Evolutionary conservation across 306 rosid genomes (phyloP).

Genomic region (Vigna hirtella): DNA sequence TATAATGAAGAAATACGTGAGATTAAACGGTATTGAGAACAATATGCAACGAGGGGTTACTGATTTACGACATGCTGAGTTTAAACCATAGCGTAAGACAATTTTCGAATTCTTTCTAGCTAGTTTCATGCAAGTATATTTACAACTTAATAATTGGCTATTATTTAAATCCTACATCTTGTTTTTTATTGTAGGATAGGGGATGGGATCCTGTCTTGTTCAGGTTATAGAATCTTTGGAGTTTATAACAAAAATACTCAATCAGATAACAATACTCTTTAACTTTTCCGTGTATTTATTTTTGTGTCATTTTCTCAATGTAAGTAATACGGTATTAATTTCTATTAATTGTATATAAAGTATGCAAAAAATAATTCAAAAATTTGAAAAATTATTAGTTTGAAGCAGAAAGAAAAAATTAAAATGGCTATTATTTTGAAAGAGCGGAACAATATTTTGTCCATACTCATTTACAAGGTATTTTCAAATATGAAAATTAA

Average conservation of each 20-base stretch:
- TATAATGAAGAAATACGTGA: background rate
- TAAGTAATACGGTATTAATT: too few species aligned
- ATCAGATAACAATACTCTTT: too few species aligned
- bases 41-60: background rate
- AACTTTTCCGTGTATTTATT: too few species aligned
- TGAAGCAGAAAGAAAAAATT: too few species aligned
- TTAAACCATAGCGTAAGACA: slow-evolving; percentile 1
- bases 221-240: background rate
- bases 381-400: too few species aligned
- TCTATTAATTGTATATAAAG: too few species aligned
- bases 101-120: background rate
- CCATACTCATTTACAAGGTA: background rate
- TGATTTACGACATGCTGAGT: background rate
- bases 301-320: too few species aligned
- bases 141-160: background rate
- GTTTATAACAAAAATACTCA: too few species aligned
- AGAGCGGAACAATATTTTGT: background rate
- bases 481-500: background rate
- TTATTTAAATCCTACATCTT: slow-evolving; percentile 5
- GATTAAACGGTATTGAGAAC: background rate
- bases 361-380: too few species aligned
- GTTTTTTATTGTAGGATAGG: background rate
- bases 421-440: too few species aligned
- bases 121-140: background rate
- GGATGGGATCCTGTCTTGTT: background rate